Percentiles rank a stretch among this genome's conserved stretches.
Evolutionary conservation across 2,329 filamentous ascomycete genomes (phyloP).

Genomic region (Fusarium liriodendri): DNA sequence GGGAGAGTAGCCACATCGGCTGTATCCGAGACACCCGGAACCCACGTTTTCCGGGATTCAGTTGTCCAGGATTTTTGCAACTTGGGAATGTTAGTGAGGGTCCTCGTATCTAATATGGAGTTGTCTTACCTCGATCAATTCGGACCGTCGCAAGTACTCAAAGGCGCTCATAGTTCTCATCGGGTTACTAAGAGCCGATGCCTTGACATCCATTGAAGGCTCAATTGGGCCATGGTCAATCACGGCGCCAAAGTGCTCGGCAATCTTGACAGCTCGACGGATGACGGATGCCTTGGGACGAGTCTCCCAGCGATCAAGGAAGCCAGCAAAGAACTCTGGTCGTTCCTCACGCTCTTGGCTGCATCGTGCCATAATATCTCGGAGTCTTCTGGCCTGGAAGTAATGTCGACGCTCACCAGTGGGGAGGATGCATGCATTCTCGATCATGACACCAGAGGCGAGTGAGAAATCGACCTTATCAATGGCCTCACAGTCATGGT

Average conservation of each 20-base stretch:
- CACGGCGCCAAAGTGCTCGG: constrained; percentile 33
- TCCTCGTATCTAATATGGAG: not conserved
- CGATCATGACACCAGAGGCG: constrained; percentile 24
- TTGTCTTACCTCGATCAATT: constrained; percentile 21
- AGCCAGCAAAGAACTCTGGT: constrained; percentile 30
- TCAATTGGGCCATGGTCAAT: constrained; percentile 31
- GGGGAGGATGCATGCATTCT: constrained; percentile 32
- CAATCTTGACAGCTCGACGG: constrained; percentile 31
- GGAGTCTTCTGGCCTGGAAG: constrained; percentile 20
- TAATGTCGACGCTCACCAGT: constrained; percentile 30
- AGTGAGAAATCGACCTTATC: constrained; percentile 18
- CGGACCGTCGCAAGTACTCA: constrained; percentile 24
- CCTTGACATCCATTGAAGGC: not conserved
- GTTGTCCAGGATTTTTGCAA: constrained; percentile 28
- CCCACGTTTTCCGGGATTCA: not conserved
- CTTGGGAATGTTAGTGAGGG: not conserved
- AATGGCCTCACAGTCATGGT: constrained; percentile 27
- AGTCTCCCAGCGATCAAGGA: constrained; percentile 24
- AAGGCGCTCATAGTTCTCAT: constrained; percentile 27
- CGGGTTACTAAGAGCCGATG: constrained; percentile 4
- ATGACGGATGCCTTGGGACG: constrained; percentile 21
- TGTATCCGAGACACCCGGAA: not conserved
- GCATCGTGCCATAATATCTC: constrained; percentile 24
- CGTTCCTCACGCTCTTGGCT: constrained; percentile 23
- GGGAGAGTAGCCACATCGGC: not conserved